Base-by-base conservation (phyloP, 805 yeast species). In the Komagataella populi region DNA sequence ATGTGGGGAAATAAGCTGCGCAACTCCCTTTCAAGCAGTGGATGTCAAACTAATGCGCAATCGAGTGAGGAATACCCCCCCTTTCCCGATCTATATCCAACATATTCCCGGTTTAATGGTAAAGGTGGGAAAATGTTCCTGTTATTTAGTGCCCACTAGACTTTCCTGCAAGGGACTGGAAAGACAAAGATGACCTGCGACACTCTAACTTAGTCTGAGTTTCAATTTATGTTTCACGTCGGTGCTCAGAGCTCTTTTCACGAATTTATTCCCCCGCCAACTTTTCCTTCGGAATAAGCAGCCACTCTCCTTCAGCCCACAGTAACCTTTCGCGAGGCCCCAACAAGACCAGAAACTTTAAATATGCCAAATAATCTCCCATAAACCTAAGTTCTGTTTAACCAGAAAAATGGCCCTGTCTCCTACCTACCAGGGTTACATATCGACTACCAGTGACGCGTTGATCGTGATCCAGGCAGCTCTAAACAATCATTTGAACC, bases 381-480 rank as follows among this genome's bases (percentile, higher is more conserved):
- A 45, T 23, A 47, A 30, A 30, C 14, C 39, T 30, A 30, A 30
- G 39, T 30, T 30, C 39, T 30, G 14, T 10, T 14, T 8, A 12
- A 10, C n/a, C 12, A 10, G 14, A 30, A 30, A 30, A 30, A 30
- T 30, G 39, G 39, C 39, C 39, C 39, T 55, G 5, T 23, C 23
- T 5, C 87, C 93, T 3, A 81, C 90, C 2, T 84, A 76, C 61
- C 67, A 67, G 50, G 93, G 96, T 4, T 88, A 82, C 60, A 83
- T 90, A 46, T 84, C 84, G 14, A 79, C 88, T 30, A 86, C 95
- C 20, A 78, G 78, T 53, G 97, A 90, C 62, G 96, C 96, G 1
- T 69, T 90, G 49, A 63, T 87, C 3, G 74, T 90, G 6, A 77
- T 90, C 48, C 96, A 90, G 61, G 90, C 87, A n/a, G 81, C 83